phyloP scores from a whole-genome alignment of 805 yeast genomes.

The Metschnikowia similis region DNA sequence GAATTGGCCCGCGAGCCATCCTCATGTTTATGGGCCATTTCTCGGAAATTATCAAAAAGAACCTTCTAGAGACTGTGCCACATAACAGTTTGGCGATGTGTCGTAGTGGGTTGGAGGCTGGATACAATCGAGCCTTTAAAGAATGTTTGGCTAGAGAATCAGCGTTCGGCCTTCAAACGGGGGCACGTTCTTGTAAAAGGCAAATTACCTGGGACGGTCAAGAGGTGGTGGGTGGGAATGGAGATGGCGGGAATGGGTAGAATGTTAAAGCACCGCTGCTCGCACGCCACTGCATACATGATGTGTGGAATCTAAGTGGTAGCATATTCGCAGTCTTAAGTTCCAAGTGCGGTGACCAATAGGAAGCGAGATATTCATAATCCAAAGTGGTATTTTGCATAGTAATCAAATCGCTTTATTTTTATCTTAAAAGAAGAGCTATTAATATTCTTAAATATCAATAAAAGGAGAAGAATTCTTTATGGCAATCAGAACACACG shows the following conservation, averaged over 20 bases:
- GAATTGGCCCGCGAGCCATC: not conserved
- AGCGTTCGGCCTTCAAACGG: not conserved
- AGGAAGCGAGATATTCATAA: constrained; percentile 1
- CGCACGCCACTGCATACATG: constrained; percentile 6
- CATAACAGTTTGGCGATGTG: constrained; percentile 3
- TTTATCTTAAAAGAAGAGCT: too few relatives aligned
- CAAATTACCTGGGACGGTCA: not conserved
- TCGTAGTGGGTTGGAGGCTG: not conserved
- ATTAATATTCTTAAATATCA: too few relatives aligned
- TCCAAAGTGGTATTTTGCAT: not conserved
- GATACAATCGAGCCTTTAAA: not conserved
- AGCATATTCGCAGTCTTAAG: constrained; percentile 1
- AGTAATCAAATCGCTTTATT: too few relatives aligned
- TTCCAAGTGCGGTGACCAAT: constrained; percentile 1
- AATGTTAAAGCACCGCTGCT: constrained; percentile 2
- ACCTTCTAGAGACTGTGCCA: not conserved
- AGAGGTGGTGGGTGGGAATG: not conserved
- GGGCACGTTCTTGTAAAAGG: not conserved
- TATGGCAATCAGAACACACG: too few relatives aligned
- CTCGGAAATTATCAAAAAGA: not conserved
- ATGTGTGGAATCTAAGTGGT: not conserved
- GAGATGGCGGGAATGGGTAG: not conserved
- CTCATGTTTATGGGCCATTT: constrained; percentile 3
- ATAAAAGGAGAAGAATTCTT: too few relatives aligned
- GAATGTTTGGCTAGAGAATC: not conserved